These are phyloP conservation scores for Chaetomium fimeti DNA, from an alignment of 495 filamentous ascomycete species.

Conservation along the genomic window DNA sequence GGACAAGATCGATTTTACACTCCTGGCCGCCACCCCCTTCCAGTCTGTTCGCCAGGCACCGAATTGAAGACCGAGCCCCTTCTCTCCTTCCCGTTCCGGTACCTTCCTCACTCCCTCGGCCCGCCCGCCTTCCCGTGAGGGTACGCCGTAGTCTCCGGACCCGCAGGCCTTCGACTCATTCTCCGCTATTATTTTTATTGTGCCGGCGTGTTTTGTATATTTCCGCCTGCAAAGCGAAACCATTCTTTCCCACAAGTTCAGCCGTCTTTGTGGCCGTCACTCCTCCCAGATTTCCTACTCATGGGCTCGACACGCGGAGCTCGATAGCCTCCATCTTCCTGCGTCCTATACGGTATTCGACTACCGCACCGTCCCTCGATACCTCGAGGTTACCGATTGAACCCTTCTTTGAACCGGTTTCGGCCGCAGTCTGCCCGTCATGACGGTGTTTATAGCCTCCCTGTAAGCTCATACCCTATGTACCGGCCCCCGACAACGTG, in stretches of 20 bases:
- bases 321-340: slow-evolving; percentile 15
- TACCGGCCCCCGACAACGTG: slow-evolving; percentile 6
- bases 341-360: neutral
- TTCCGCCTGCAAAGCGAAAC: neutral
- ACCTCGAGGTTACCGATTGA: neutral
- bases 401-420: neutral
- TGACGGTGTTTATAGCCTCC: slow-evolving; percentile 83
- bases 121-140: neutral
- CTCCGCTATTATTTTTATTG: neutral
- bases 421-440: slow-evolving; percentile 40
- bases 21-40: neutral
- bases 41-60: neutral
- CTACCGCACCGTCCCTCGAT: neutral
- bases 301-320: slow-evolving; percentile 20
- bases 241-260: neutral
- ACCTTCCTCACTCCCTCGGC: neutral
- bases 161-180: neutral
- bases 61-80: neutral
- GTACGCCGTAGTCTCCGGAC: neutral
- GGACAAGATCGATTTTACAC: neutral
- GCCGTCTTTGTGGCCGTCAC: neutral
- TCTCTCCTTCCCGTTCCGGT: neutral
- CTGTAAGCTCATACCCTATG: slow-evolving; percentile 60
- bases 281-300: neutral
- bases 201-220: neutral